phyloP scores from a whole-genome alignment of 2,329 filamentous ascomycete species.

The Nigrospora osmanthi region DNA sequence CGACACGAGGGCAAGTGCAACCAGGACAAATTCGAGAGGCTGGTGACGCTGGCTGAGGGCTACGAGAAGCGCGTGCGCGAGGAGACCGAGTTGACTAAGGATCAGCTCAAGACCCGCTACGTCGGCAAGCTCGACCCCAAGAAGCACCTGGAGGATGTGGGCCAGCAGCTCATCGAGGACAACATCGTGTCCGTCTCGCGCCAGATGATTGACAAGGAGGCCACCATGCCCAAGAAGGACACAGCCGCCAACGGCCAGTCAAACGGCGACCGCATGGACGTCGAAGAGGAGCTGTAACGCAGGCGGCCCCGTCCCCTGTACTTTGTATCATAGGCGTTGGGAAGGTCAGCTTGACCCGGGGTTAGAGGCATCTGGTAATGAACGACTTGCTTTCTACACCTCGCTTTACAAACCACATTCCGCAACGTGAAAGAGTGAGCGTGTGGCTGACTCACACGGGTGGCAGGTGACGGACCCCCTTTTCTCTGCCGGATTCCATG shows the following conservation, averaged over 20 bases:
- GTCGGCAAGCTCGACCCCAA: constrained; percentile 98
- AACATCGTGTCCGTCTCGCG: constrained; percentile 98
- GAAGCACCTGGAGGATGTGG: constrained; percentile 97
- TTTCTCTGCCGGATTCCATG: no score
- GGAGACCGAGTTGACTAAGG: constrained; percentile 93
- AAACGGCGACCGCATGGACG: constrained; percentile 61
- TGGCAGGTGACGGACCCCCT: neutral
- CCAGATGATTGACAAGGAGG: constrained; percentile 99
- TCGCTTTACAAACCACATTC: constrained; percentile 2
- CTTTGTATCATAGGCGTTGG: constrained; percentile 24
- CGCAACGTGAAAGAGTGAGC: constrained; percentile 2
- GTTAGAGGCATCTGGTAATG: constrained; percentile 17
- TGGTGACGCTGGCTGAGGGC: constrained; percentile 85
- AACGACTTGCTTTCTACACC: constrained; percentile 15
- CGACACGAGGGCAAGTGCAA: constrained; percentile 75
- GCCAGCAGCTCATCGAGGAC: constrained; percentile 95
- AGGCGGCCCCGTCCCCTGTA: constrained; percentile 3
- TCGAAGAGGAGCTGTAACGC: constrained; percentile 46
- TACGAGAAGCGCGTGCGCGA: constrained; percentile 99
- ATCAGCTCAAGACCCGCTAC: constrained; percentile 97
- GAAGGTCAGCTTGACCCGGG: constrained; percentile 15
- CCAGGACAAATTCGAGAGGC: constrained; percentile 77
- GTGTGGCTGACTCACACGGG: neutral
- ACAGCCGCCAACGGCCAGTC: constrained; percentile 37
- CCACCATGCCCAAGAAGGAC: constrained; percentile 75